Evolutionary conservation across 768 basidiomycete species (phyloP), one percentile per base, ranked within the genome.

Genomic region (Lactarius sp.): DNA sequence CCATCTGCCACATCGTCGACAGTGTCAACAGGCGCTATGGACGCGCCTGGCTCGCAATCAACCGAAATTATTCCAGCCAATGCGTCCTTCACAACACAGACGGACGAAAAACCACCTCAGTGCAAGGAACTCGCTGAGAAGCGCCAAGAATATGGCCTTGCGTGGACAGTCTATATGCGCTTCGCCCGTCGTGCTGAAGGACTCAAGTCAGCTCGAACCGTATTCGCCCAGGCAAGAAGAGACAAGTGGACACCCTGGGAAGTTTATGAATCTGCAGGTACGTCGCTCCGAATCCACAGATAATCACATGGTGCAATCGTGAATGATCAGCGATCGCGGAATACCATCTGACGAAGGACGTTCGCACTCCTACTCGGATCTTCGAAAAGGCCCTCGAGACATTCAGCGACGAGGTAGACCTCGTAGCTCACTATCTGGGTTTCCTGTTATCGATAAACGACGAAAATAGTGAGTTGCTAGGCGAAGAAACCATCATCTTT

Each of bases 371-470:
- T 0, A 89, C 86, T 51, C 83, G 94, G 51, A 95, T 99, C 64
- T 98, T 96, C 72, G 95, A 98, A 74, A 88, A 90, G 68, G 97
- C 94, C 33, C 75, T 97, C 71, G 92, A 95, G 71, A 75, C 79
- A 14, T 97, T 91, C 72, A 83, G 84, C 3, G 85, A 89, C 22
- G 89, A 96, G 65, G 82, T 87, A 46, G 90, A 94, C 55, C 98
- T 85, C 69, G 91, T 96, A 9, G 77, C 92, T 64, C 84, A 89
- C 59, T 97, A 97, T 75, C 85, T 99, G 33, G 86, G 88, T 7
- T 99, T 96, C 81, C 77, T 98, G 69, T 89, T 98, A 68, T 90
- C 88, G 33, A 83, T 97, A 77, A 98, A 98, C 70, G 96, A 98
- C 73, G 89, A 94, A 68, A 92, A 87, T 71, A 99, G 96, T 97